Percentiles rank a stretch among this genome's conserved stretches.
These are phyloP conservation scores for Xylaria sp. DNA, from an alignment of 2,329 filamentous ascomycete species.

Conservation along the genomic window DNA sequence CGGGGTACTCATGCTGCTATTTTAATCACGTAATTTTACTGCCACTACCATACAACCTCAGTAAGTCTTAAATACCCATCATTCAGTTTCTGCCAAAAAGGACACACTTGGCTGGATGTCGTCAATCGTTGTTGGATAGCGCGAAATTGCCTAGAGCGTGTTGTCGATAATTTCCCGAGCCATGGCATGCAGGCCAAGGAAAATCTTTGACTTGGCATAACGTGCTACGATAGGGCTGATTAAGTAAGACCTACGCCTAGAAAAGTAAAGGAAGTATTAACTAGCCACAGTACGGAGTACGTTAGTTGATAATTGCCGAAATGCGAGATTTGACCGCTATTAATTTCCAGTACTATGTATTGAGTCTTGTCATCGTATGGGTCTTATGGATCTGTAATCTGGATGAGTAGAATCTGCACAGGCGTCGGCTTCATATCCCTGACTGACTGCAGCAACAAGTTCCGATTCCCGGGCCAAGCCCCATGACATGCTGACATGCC, in stretches of 20 bases:
- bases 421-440: not conserved
- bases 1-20: not conserved
- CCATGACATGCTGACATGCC: not conserved
- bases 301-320: not conserved
- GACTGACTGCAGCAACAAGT: not conserved
- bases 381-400: not conserved
- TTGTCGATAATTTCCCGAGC: conserved; percentile 7
- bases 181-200: conserved; percentile 12
- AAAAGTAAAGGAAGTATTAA: not conserved
- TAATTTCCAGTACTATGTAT: not conserved
- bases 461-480: not conserved
- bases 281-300: too few relatives aligned
- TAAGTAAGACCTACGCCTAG: not conserved
- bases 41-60: not conserved
- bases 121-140: not conserved
- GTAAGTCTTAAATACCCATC: not conserved
- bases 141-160: not conserved
- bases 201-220: conserved; percentile 3
- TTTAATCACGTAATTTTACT: not conserved
- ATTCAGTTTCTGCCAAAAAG: not conserved
- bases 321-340: not conserved
- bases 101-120: not conserved
- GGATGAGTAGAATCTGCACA: not conserved
- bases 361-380: not conserved
- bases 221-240: conserved; percentile 2